Evolutionary conservation across 2,329 filamentous ascomycete genomes (phyloP).

Genomic region (Hyphodiscus sp.): DNA sequence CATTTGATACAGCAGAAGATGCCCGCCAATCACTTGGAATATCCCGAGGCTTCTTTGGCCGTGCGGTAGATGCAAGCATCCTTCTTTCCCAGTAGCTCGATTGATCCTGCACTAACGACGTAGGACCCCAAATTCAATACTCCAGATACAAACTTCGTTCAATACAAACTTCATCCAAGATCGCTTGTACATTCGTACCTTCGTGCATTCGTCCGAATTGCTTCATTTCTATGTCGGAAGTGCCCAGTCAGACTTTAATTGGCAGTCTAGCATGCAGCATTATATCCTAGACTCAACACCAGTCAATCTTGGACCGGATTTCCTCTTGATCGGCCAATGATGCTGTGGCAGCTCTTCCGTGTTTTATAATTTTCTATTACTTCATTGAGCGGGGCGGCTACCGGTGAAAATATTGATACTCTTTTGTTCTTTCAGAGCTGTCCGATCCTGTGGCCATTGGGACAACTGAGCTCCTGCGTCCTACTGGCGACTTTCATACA

Average conservation of each 20-base stretch:
- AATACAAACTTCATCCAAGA: background rate
- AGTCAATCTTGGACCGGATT: background rate
- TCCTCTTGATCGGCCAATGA: background rate
- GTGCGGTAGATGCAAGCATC: background rate
- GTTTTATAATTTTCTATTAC: background rate
- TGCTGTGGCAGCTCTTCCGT: background rate
- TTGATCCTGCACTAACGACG: background rate
- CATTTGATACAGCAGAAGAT: background rate
- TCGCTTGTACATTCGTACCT: no score
- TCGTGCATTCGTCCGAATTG: background rate
- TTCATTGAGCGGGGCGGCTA: background rate
- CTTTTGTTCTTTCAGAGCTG: background rate
- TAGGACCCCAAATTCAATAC: background rate
- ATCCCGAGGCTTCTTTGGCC: background rate
- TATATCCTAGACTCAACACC: background rate
- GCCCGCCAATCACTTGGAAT: background rate
- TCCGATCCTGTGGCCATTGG: background rate
- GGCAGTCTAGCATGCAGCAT: background rate
- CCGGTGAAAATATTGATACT: background rate
- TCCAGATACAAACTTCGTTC: no score
- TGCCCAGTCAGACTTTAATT: background rate
- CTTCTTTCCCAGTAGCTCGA: background rate
- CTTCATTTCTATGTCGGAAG: background rate
- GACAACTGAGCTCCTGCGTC: no score
- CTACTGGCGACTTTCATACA: no score